A percentile compares a stretch with the other conserved stretches of the same genome.
phyloP scores from a whole-genome alignment of 495 filamentous ascomycete genomes.

The Venustampulla echinocandica region DNA sequence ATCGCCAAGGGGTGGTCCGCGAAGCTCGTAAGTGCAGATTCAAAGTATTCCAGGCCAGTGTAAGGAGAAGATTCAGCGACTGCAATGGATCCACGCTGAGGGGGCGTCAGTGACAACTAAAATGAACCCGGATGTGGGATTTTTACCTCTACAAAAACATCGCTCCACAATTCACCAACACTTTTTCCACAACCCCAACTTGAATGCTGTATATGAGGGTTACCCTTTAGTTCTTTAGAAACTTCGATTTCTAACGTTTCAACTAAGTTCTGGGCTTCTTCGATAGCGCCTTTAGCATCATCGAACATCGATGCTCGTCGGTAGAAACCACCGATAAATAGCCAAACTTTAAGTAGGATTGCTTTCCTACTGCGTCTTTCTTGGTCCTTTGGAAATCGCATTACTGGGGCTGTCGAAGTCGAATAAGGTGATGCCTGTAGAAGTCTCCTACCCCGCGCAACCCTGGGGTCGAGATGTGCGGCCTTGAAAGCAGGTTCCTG shows the following conservation, averaged over 20 bases:
- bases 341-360: slow-evolving; percentile 73
- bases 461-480: slow-evolving; percentile 48
- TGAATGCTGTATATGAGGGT: slow-evolving; percentile 43
- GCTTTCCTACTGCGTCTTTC: slow-evolving; percentile 48
- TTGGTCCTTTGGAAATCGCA: slow-evolving; percentile 42
- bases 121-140: slow-evolving; percentile 2
- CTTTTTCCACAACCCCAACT: slow-evolving; percentile 70
- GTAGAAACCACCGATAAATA: slow-evolving; percentile 81
- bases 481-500: slow-evolving; percentile 39
- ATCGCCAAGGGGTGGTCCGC: slow-evolving; percentile 72
- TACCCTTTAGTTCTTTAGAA: slow-evolving; percentile 39
- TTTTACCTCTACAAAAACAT: slow-evolving; percentile 63
- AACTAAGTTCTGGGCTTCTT: slow-evolving; percentile 70
- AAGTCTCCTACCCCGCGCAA: slow-evolving; percentile 78
- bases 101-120: slow-evolving; percentile 26
- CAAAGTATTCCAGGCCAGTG: slow-evolving; percentile 63
- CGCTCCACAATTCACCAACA: slow-evolving; percentile 71
- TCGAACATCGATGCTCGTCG: slow-evolving; percentile 67
- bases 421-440: slow-evolving; percentile 59
- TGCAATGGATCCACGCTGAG: slow-evolving; percentile 59
- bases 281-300: slow-evolving; percentile 68
- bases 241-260: slow-evolving; percentile 45
- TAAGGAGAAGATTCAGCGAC: slow-evolving; percentile 53
- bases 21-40: slow-evolving; percentile 65
- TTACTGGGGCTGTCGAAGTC: slow-evolving; percentile 33